phyloP scores from a whole-genome alignment of 2,329 filamentous ascomycete species.

The Monosporascus ibericus region DNA sequence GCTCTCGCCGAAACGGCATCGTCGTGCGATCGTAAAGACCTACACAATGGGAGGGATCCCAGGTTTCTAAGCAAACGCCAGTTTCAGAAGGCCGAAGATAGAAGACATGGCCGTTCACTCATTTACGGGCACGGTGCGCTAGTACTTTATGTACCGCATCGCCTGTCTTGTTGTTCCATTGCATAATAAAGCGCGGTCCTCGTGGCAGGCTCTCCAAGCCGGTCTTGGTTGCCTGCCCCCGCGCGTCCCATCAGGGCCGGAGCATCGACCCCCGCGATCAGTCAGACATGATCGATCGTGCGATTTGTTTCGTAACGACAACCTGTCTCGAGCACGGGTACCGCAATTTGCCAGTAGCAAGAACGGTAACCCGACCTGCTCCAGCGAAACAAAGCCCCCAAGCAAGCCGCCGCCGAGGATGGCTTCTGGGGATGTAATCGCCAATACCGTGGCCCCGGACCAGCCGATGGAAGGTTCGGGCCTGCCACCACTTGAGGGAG shows the following conservation, averaged over 20 bases:
- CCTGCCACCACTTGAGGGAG: slow-evolving; percentile 2
- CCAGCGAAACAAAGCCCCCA: slow-evolving; percentile 13
- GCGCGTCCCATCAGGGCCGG: slow-evolving; percentile 41
- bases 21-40: slow-evolving; percentile 41
- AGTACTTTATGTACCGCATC: slow-evolving; percentile 19
- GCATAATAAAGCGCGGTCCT: slow-evolving; percentile 25
- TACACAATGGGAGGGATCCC: slow-evolving; percentile 14
- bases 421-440: slow-evolving; percentile 2
- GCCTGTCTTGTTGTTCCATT: slow-evolving; percentile 27
- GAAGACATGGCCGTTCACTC: slow-evolving; percentile 24
- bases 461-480: slow-evolving; percentile 7
- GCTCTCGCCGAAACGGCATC: slow-evolving; percentile 58
- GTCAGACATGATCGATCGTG: slow-evolving; percentile 14
- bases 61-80: slow-evolving; percentile 17
- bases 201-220: slow-evolving; percentile 31
- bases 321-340: slow-evolving; percentile 17
- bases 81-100: slow-evolving; percentile 21
- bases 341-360: slow-evolving; percentile 5
- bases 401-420: background rate
- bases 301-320: slow-evolving; percentile 23
- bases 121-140: slow-evolving; percentile 23
- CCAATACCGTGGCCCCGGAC: slow-evolving; percentile 4
- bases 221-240: slow-evolving; percentile 32
- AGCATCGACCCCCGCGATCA: slow-evolving; percentile 44
- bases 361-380: slow-evolving; percentile 12